A percentile compares a stretch with the other conserved stretches of the same genome.
phyloP scores from a whole-genome alignment of 164 flowering plant species.

The Annona squamosa region DNA sequence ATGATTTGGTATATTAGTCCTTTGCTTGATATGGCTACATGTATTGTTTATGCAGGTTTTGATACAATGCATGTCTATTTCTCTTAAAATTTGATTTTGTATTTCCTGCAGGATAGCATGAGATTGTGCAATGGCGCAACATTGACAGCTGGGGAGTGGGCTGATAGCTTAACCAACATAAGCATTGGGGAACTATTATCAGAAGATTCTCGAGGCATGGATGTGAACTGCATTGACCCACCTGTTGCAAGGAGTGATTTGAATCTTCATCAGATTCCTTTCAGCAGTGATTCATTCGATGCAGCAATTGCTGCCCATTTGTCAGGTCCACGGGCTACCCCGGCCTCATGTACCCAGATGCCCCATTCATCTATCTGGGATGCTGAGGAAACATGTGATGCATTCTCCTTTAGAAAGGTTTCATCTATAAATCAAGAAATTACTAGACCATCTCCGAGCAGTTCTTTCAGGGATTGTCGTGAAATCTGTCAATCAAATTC shows the following conservation, averaged over 20 bases:
- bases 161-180: slow-evolving; percentile 83
- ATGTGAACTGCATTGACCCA: slow-evolving; percentile 25
- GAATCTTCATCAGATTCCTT: slow-evolving; percentile 50
- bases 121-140: slow-evolving; percentile 25
- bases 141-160: slow-evolving; percentile 84
- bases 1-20: slow-evolving; percentile 37
- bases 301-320: slow-evolving; percentile 95
- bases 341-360: slow-evolving; percentile 23
- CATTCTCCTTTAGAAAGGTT: slow-evolving; percentile 64
- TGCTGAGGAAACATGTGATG: slow-evolving; percentile 97
- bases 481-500: slow-evolving; percentile 19
- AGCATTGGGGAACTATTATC: slow-evolving; percentile 76
- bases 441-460: slow-evolving; percentile 13
- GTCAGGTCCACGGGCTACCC: slow-evolving; percentile 36
- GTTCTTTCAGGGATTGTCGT: slow-evolving; percentile 23
- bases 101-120: slow-evolving; percentile 34
- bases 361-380: slow-evolving; percentile 76
- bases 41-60: background rate
- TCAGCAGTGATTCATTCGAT: slow-evolving; percentile 89
- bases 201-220: slow-evolving; percentile 40
- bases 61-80: background rate
- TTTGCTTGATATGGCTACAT: background rate
- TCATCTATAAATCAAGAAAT: slow-evolving; percentile 13
- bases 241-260: slow-evolving; percentile 30
- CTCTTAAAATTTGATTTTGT: background rate